phyloP scores from a whole-genome alignment of 768 basidiomycete species.

The Cyclocybe cylindracea region DNA sequence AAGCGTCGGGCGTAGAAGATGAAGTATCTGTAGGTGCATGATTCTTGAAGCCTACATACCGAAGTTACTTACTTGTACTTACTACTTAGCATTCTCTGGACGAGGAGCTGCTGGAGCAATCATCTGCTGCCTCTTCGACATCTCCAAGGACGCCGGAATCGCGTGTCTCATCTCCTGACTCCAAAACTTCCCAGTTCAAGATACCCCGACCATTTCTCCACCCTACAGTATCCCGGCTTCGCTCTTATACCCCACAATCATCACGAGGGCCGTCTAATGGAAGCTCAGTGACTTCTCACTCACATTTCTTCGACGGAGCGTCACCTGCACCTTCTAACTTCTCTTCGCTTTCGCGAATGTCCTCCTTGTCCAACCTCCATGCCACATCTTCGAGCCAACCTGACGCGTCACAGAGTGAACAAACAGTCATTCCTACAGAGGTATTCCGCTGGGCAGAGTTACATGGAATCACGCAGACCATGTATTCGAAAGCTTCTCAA shows the following conservation, averaged over 20 bases:
- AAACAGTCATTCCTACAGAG: conserved; percentile 39
- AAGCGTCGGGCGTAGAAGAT: conserved; percentile 18
- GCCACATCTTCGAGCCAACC: conserved; percentile 26
- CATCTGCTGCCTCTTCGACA: conserved; percentile 38
- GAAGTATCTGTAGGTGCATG: conserved; percentile 30
- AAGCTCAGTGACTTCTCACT: conserved; percentile 43
- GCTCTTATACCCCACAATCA: conserved; percentile 60
- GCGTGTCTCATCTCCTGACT: conserved; percentile 35
- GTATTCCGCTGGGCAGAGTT: conserved; percentile 80
- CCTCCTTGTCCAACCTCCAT: conserved; percentile 57
- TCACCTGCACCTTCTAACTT: conserved; percentile 67
- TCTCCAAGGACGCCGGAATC: conserved; percentile 40
- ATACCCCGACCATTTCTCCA: conserved; percentile 63
- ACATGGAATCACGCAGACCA: conserved; percentile 53
- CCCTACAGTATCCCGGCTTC: conserved; percentile 77
- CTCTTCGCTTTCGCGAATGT: conserved; percentile 69
- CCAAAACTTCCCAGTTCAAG: conserved; percentile 33
- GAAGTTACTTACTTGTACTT: conserved; percentile 1
- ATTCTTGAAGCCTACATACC: background rate
- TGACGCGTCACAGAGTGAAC: conserved; percentile 15
- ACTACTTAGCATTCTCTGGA: conserved; percentile 28
- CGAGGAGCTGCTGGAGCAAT: conserved; percentile 35
- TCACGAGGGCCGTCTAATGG: conserved; percentile 42
- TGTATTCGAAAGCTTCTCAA: conserved; percentile 53
- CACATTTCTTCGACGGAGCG: conserved; percentile 41